These are phyloP conservation scores for Lactarius tabidus DNA, from an alignment of 768 basidiomycete genomes.

Conservation along the genomic window DNA sequence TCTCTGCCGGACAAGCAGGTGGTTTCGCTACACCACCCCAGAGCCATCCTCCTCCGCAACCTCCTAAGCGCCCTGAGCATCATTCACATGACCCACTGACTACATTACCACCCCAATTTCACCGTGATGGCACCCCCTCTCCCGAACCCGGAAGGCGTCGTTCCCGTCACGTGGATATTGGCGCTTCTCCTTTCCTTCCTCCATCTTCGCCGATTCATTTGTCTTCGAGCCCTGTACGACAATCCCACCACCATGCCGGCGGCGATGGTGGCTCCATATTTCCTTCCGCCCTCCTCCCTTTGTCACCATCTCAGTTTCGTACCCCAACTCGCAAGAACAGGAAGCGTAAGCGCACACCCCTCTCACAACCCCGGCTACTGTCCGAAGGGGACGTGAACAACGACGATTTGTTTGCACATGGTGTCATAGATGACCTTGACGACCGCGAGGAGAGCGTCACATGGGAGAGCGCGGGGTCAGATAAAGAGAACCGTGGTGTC, in stretches of 20 bases:
- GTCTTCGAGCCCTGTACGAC: conserved; percentile 14
- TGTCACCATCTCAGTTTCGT: conserved; percentile 19
- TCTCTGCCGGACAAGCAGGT: conserved; percentile 1
- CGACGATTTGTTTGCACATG: conserved; percentile 23
- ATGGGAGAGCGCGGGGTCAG: conserved; percentile 24
- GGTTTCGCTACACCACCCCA: conserved; percentile 20
- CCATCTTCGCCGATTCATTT: conserved; percentile 19
- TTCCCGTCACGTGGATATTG: background rate
- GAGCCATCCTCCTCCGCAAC: conserved; percentile 15
- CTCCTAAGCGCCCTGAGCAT: conserved; percentile 18
- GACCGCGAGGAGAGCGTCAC: conserved; percentile 16
- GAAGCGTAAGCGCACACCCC: conserved; percentile 17
- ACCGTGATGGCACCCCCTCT: conserved; percentile 16
- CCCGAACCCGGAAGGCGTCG: conserved; percentile 13
- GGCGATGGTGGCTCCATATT: background rate
- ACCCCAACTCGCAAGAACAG: conserved; percentile 19
- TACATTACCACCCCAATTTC: conserved; percentile 13
- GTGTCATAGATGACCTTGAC: conserved; percentile 20
- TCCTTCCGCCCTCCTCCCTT: conserved; percentile 5
- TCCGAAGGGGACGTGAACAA: conserved; percentile 17
- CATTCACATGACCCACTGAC: conserved; percentile 15
- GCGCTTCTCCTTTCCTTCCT: conserved; percentile 8
- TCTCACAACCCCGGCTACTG: conserved; percentile 4
- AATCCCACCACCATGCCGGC: background rate
- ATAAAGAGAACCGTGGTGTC: conserved; percentile 23